Conservation (phyloP, 176 grass and related monocot genomes). For the Triticum aestivum region IWGSC_CS_RefSeq_v2.1 NC_057802.1:93384234-93384733, state of each 20-base stretch:
- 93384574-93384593: neutral
- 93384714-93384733: constrained; percentile 71
- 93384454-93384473: constrained; percentile 20
- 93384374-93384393: neutral
- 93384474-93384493: constrained; percentile 6
- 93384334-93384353: neutral
- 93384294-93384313: neutral
- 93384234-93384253: constrained; percentile 5
- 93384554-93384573: neutral
- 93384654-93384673: constrained; percentile 73
- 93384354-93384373: neutral
- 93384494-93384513: constrained; percentile 19
- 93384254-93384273: neutral
- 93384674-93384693: constrained; percentile 83
- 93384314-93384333: neutral
- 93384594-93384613: constrained; percentile 15
- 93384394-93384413: neutral
- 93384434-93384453: neutral
- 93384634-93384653: constrained; percentile 31
- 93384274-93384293: neutral
- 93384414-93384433: neutral
- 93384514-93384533: neutral
- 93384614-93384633: constrained; percentile 12
- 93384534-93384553: neutral
- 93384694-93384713: constrained; percentile 97